Conservation (phyloP, 257 asterid genomes). For the Rhazya stricta region DNA sequence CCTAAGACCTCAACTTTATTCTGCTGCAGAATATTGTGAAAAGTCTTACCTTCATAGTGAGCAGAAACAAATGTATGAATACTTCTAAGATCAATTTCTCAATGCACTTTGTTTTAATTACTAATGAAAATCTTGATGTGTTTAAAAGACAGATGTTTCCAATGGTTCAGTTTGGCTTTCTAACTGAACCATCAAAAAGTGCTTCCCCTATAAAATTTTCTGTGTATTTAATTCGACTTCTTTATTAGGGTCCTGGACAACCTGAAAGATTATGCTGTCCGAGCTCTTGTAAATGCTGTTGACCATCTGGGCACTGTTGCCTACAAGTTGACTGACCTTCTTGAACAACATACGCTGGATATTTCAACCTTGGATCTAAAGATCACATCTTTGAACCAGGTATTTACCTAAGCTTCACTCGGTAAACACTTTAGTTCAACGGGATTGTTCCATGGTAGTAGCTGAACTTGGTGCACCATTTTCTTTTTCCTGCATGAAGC, state of each 20-base stretch:
- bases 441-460: slow-evolving; percentile 17
- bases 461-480: slow-evolving; percentile 15
- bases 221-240: slow-evolving; percentile 3
- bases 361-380: slow-evolving; percentile 64
- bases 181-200: background rate
- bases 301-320: slow-evolving; percentile 97
- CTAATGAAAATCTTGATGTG: background rate
- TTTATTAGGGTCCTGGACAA: slow-evolving; percentile 74
- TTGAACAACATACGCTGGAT: slow-evolving; percentile 72
- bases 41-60: slow-evolving; percentile 83
- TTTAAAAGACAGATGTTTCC: background rate
- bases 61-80: slow-evolving; percentile 82
- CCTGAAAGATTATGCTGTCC: slow-evolving; percentile 83
- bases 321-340: slow-evolving; percentile 71
- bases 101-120: background rate
- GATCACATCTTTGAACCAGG: slow-evolving; percentile 72
- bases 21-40: slow-evolving; percentile 96
- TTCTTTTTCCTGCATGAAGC: slow-evolving; percentile 30
- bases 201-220: background rate
- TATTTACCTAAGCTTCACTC: slow-evolving; percentile 19
- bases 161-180: background rate
- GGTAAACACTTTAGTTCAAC: slow-evolving; percentile 2
- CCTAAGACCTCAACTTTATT: slow-evolving; percentile 85
- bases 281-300: slow-evolving; percentile 90
- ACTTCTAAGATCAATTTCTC: background rate